phyloP scores from a whole-genome alignment of 2,329 filamentous ascomycete genomes.

The Colletotrichum destructivum region DNA sequence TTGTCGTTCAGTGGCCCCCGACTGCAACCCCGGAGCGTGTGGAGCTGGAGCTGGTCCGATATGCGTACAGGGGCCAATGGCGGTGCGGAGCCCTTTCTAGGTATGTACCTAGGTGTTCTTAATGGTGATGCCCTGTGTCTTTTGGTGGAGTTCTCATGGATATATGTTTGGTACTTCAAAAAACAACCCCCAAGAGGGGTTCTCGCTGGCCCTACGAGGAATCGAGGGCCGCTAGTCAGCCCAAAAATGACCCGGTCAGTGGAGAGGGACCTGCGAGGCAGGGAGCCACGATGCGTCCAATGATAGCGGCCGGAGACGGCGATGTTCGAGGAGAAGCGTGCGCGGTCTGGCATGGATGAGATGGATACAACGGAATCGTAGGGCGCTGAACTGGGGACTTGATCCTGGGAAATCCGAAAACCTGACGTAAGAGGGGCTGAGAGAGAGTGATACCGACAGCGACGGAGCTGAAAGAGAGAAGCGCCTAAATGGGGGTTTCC shows the following conservation, averaged over 20 bases:
- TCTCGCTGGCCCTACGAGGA: slow-evolving; percentile 21
- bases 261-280: slow-evolving; percentile 6
- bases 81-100: slow-evolving; percentile 22
- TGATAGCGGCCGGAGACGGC: neutral
- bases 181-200: slow-evolving; percentile 3
- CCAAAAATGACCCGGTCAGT: slow-evolving; percentile 4
- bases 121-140: neutral
- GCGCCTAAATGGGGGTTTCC: slow-evolving; percentile 1
- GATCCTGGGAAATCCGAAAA: slow-evolving; percentile 6
- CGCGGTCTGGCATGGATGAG: slow-evolving; percentile 30
- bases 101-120: slow-evolving; percentile 1
- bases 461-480: slow-evolving; percentile 26
- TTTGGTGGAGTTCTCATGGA: slow-evolving; percentile 4
- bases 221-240: slow-evolving; percentile 7
- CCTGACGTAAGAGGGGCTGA: slow-evolving; percentile 29
- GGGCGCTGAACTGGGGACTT: slow-evolving; percentile 24
- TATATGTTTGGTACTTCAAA: too few species aligned
- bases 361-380: slow-evolving; percentile 26
- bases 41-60: slow-evolving; percentile 27
- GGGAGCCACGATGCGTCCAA: slow-evolving; percentile 14
- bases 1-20: slow-evolving; percentile 25
- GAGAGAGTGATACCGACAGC: slow-evolving; percentile 7
- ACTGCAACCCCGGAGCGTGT: slow-evolving; percentile 32
- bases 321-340: slow-evolving; percentile 1
- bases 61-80: slow-evolving; percentile 19